Conservation (phyloP, 495 filamentous ascomycete species). For the Margaritispora aquatica region DNA sequence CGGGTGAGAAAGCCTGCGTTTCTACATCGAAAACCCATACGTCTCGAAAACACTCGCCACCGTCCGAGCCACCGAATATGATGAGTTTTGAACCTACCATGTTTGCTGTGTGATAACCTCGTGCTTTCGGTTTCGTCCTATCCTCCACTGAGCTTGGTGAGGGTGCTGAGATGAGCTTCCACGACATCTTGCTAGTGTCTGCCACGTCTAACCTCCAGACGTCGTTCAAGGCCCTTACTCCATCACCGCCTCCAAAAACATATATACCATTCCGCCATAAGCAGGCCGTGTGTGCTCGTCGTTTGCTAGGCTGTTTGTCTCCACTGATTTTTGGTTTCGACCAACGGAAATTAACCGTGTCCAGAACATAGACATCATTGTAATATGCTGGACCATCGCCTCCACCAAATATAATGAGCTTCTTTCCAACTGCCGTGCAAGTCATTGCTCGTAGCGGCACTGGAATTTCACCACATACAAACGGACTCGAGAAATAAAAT, state of each 20-base stretch:
- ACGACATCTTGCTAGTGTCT: slow-evolving; percentile 54
- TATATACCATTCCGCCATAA: slow-evolving; percentile 62
- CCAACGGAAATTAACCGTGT: slow-evolving; percentile 58
- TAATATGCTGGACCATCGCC: slow-evolving; percentile 63
- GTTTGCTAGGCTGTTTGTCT: slow-evolving; percentile 44
- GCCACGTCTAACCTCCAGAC: slow-evolving; percentile 61
- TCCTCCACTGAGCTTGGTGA: slow-evolving; percentile 21
- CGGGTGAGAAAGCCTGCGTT: slow-evolving; percentile 43
- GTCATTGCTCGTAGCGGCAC: slow-evolving; percentile 61
- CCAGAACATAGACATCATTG: slow-evolving; percentile 62
- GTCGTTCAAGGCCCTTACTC: slow-evolving; percentile 58
- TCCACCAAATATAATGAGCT: slow-evolving; percentile 58
- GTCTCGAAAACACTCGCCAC: slow-evolving; percentile 60
- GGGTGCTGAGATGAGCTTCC: slow-evolving; percentile 50
- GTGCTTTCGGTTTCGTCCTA: slow-evolving; percentile 43
- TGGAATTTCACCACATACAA: slow-evolving; percentile 53
- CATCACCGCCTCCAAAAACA: slow-evolving; percentile 60
- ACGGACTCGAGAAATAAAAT: slow-evolving; percentile 55
- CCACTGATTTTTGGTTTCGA: slow-evolving; percentile 47
- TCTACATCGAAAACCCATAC: slow-evolving; percentile 65
- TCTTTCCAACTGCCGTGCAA: slow-evolving; percentile 58
- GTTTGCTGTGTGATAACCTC: slow-evolving; percentile 63
- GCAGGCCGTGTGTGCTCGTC: slow-evolving; percentile 59
- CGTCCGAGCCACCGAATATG: slow-evolving; percentile 59
- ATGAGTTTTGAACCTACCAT: slow-evolving; percentile 64